phyloP scores from a whole-genome alignment of 768 basidiomycete species.

The Mycena sanguinolenta region DNA sequence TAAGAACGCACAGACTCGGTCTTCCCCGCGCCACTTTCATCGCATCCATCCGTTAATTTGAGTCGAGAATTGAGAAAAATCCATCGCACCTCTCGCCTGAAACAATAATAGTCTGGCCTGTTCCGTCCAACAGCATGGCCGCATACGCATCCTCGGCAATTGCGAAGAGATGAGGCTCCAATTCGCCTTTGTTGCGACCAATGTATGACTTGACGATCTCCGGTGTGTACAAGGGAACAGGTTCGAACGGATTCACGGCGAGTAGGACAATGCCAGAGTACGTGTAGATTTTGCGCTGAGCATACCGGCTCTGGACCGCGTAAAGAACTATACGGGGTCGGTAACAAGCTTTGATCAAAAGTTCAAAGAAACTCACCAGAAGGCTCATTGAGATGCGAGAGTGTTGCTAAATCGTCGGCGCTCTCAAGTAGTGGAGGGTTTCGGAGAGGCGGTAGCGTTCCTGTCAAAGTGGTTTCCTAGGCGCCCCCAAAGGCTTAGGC shows the following conservation, averaged over 20 bases:
- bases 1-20: constrained; percentile 85
- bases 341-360: neutral
- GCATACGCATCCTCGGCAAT: constrained; percentile 99
- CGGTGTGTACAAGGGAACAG: constrained; percentile 95
- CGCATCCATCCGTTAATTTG: constrained; percentile 1
- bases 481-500: constrained; percentile 1
- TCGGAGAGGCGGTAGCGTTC: constrained; percentile 87
- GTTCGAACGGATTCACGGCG: constrained; percentile 98
- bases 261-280: constrained; percentile 99
- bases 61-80: constrained; percentile 24
- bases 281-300: constrained; percentile 97
- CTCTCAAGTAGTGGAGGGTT: constrained; percentile 97
- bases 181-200: constrained; percentile 90
- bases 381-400: constrained; percentile 98
- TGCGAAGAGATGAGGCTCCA: constrained; percentile 99
- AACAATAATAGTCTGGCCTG: constrained; percentile 98
- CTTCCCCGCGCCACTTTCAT: constrained; percentile 93
- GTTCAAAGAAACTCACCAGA: constrained; percentile 70
- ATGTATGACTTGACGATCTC: constrained; percentile 98
- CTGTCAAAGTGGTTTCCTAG: constrained; percentile 84
- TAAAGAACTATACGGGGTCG: constrained; percentile 77
- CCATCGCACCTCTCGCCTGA: constrained; percentile 92
- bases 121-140: constrained; percentile 93
- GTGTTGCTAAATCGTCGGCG: constrained; percentile 98
- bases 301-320: constrained; percentile 96